A percentile compares a stretch with the other conserved stretches of the same genome.
Conservation (phyloP, 768 basidiomycete species). For the Naganishia onofrii region DNA sequence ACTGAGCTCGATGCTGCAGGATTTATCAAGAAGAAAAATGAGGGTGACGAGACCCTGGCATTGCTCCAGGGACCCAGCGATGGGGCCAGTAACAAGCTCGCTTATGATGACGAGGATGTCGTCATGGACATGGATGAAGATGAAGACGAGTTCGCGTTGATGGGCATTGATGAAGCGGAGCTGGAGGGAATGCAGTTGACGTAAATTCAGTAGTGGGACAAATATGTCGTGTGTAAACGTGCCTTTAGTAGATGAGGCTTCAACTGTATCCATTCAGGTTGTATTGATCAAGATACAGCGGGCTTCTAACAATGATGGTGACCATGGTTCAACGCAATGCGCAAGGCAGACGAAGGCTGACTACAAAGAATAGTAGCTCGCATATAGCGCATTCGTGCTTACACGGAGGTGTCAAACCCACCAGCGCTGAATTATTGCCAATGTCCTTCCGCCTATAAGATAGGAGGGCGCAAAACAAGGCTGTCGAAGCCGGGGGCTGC, state of each 20-base stretch:
- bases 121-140: constrained; percentile 35
- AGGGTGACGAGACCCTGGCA: neutral
- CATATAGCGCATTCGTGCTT: no score
- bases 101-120: constrained; percentile 22
- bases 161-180: constrained; percentile 36
- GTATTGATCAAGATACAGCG: neutral
- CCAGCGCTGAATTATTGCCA: no score
- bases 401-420: no score
- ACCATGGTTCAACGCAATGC: no score
- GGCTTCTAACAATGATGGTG: no score
- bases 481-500: no score
- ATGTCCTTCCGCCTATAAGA: no score
- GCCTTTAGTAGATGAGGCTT: neutral
- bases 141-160: constrained; percentile 34
- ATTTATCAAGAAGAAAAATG: constrained; percentile 24
- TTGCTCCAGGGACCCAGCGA: constrained; percentile 26
- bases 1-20: constrained; percentile 51
- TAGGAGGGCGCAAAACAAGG: no score
- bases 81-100: constrained; percentile 26
- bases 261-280: constrained; percentile 1
- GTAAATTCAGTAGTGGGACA: no score
- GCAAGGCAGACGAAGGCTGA: no score
- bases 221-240: no score
- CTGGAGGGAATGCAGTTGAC: constrained; percentile 32
- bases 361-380: no score